A percentile compares a stretch with the other conserved stretches of the same genome.
phyloP scores from a whole-genome alignment of 2,329 filamentous ascomycete species.

The Alternaria ethzedia region DNA sequence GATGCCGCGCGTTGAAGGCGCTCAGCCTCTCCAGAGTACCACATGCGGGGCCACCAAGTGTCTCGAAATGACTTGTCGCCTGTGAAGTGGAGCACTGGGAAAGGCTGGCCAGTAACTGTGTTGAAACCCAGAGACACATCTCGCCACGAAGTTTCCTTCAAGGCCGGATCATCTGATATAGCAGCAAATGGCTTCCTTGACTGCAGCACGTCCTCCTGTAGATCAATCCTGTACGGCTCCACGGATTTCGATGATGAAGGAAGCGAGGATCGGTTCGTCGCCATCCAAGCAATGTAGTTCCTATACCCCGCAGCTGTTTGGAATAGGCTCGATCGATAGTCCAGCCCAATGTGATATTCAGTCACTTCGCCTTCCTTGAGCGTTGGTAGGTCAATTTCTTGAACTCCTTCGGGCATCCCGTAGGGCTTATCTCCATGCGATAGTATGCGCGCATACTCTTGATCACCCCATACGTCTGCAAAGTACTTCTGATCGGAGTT shows the following conservation, averaged over 20 bases:
- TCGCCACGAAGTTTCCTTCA: background rate
- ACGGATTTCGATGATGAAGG: background rate
- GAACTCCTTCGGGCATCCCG: background rate
- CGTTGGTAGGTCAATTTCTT: background rate
- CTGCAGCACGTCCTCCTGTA: background rate
- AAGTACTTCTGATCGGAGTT: constrained; percentile 5
- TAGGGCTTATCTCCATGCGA: background rate
- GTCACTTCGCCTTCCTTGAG: background rate
- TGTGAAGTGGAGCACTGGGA: constrained; percentile 1
- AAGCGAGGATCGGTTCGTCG: background rate
- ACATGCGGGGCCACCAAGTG: background rate
- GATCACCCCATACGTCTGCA: constrained; percentile 1
- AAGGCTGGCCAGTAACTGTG: background rate
- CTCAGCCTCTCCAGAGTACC: background rate
- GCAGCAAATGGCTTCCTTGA: background rate
- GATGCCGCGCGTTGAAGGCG: background rate
- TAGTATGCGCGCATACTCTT: background rate
- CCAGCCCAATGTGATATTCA: constrained; percentile 1
- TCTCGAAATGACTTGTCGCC: constrained; percentile 1
- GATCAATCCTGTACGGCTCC: background rate
- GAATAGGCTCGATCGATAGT: background rate
- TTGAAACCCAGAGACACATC: constrained; percentile 1
- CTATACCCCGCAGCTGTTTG: background rate
- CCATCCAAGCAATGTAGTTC: background rate
- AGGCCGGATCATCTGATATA: background rate